These are phyloP conservation scores for Inga oerstediana DNA, from an alignment of 306 rosid genomes.

Conservation along the genomic window DNA sequence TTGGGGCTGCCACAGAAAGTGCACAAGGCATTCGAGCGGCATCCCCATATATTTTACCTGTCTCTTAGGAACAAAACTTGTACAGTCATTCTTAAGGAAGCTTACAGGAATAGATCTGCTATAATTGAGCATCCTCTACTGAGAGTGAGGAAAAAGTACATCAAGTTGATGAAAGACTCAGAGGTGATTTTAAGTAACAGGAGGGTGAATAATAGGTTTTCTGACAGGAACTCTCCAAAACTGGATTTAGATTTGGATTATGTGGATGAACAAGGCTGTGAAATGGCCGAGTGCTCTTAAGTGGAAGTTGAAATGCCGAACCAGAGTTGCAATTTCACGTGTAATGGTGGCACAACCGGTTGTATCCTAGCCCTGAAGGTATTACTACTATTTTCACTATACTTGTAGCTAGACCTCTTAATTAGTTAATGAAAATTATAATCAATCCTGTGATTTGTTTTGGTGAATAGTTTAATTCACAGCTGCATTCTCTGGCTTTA, in stretches of 20 bases:
- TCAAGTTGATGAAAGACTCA: constrained; percentile 69
- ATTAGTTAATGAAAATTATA: background rate
- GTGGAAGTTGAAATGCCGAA: background rate
- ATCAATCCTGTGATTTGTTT: constrained; percentile 12
- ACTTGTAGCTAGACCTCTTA: background rate
- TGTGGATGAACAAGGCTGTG: constrained; percentile 41
- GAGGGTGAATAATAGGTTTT: constrained; percentile 52
- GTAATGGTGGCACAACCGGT: background rate
- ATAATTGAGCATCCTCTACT: constrained; percentile 72
- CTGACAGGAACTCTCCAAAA: constrained; percentile 23
- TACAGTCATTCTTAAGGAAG: constrained; percentile 80
- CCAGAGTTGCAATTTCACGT: background rate
- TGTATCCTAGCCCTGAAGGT: constrained; percentile 27
- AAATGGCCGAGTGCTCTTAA: constrained; percentile 36
- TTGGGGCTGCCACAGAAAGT: constrained; percentile 86
- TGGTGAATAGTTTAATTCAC: constrained; percentile 1
- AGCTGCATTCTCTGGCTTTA: constrained; percentile 15
- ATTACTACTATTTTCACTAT: constrained; percentile 3
- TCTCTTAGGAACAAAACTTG: constrained; percentile 80
- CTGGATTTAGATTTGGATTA: constrained; percentile 45
- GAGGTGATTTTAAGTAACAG: constrained; percentile 54
- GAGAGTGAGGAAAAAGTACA: constrained; percentile 70
- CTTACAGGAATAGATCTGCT: constrained; percentile 53
- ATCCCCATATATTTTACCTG: constrained; percentile 76
- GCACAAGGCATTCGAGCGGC: constrained; percentile 88